These are phyloP conservation scores for Aegilops sharonensis DNA, from an alignment of 176 grass and related monocot species.

Conservation along the genomic window DNA sequence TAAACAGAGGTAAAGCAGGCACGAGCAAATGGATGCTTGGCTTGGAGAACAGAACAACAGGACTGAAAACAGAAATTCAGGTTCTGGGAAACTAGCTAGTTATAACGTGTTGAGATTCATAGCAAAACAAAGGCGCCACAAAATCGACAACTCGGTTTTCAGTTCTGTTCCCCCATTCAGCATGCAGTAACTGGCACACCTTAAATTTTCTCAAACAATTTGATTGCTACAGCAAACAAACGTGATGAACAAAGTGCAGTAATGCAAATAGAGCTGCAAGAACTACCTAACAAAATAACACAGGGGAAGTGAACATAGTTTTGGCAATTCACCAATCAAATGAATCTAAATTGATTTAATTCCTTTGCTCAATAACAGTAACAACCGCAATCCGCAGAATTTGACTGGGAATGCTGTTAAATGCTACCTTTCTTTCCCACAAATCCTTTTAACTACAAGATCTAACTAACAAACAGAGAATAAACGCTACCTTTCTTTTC, in stretches of 20 bases:
- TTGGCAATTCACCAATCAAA: neutral
- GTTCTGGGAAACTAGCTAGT: no score
- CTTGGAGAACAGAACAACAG: neutral
- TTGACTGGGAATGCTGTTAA: constrained; percentile 23
- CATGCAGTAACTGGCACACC: neutral
- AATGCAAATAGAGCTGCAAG: neutral
- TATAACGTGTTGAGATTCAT: neutral
- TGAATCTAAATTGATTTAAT: neutral
- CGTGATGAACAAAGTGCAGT: neutral
- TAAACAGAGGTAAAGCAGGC: neutral
- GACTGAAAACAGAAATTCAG: neutral
- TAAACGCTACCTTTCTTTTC: neutral
- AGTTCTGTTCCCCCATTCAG: neutral
- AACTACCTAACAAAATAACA: neutral
- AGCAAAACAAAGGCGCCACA: neutral
- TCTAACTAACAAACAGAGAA: neutral
- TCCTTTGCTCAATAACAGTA: neutral
- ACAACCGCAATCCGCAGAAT: constrained; percentile 10
- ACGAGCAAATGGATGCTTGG: neutral
- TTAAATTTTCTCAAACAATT: neutral
- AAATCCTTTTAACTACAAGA: constrained; percentile 9
- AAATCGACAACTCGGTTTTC: neutral
- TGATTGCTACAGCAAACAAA: neutral
- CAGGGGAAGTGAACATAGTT: neutral
- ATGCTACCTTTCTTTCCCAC: neutral